A percentile compares a stretch with the other conserved stretches of the same genome.
These are phyloP conservation scores for Naganishia kalamii DNA, from an alignment of 768 basidiomycete genomes.

Conservation along the genomic window DNA sequence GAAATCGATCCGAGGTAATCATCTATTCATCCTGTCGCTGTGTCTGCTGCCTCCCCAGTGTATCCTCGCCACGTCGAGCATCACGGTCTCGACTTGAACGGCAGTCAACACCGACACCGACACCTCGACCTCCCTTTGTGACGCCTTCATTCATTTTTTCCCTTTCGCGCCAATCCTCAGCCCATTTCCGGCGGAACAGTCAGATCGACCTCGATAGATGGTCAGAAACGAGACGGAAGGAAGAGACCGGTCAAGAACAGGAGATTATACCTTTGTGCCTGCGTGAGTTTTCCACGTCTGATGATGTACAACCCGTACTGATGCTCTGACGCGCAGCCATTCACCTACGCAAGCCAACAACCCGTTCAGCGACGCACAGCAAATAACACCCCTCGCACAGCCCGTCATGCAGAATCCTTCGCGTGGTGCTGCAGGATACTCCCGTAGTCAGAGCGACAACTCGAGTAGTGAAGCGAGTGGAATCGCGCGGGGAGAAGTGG, in stretches of 20 bases:
- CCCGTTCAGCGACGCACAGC: constrained; percentile 2
- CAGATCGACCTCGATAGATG: not conserved
- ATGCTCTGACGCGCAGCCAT: not conserved
- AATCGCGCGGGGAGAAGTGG: constrained; percentile 19
- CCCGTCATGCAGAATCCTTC: not conserved
- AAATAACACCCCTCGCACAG: not conserved
- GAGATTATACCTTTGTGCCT: constrained; percentile 11
- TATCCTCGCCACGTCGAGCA: too few species aligned
- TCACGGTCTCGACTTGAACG: too few species aligned
- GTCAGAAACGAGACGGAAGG: not conserved
- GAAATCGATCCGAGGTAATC: too few species aligned
- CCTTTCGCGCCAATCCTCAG: not conserved
- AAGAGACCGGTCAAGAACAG: constrained; percentile 8
- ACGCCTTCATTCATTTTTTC: too few species aligned
- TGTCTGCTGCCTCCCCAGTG: too few species aligned
- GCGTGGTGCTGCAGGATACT: not conserved
- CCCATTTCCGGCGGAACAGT: not conserved
- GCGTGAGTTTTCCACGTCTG: not conserved
- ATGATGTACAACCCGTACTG: not conserved
- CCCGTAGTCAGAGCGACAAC: constrained; percentile 12
- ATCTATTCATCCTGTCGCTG: too few species aligned
- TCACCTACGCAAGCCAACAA: constrained; percentile 3
- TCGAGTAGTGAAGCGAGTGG: constrained; percentile 12
- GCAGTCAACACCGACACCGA: too few species aligned
- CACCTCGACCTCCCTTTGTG: too few species aligned